A percentile compares a stretch with the other conserved stretches of the same genome.
These are phyloP conservation scores for Ophiostoma sp. DNA, from an alignment of 2,329 filamentous ascomycete genomes.

Conservation along the genomic window DNA sequence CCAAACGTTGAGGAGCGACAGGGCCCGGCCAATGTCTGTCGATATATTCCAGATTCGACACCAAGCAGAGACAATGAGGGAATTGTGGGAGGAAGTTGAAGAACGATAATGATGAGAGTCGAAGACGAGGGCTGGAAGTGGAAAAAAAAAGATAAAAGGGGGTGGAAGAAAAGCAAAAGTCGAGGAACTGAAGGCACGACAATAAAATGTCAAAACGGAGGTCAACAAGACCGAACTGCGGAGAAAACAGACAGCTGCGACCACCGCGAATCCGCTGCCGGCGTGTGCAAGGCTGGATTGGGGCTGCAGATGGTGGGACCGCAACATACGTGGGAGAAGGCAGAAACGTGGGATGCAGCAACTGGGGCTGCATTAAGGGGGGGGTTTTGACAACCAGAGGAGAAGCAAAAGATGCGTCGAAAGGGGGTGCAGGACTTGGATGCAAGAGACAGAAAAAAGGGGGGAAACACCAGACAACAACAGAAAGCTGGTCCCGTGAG, in stretches of 20 bases:
- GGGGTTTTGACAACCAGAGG: not conserved
- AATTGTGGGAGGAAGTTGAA: not conserved
- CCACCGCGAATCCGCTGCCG: not conserved
- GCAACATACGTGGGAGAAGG: conserved; percentile 3
- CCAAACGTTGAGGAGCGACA: not conserved
- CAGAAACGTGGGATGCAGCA: conserved; percentile 9
- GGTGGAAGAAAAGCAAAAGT: not conserved
- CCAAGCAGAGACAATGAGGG: not conserved
- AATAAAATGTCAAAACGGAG: not conserved
- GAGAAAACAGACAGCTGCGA: not conserved
- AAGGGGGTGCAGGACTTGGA: conserved; percentile 12
- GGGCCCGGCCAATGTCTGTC: not conserved
- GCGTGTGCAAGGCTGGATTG: conserved; percentile 10
- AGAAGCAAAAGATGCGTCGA: not conserved
- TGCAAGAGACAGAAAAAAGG: conserved; percentile 16
- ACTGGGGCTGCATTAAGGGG: conserved; percentile 1
- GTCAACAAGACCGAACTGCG: not conserved
- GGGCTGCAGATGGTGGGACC: not conserved
- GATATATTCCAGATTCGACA: conserved; percentile 2
- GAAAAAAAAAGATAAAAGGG: not conserved
- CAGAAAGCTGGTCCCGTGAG: conserved; percentile 21
- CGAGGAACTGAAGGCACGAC: no score
- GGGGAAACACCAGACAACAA: conserved; percentile 12
- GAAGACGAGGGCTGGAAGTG: not conserved
- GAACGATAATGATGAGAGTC: not conserved